A percentile compares a stretch with the other conserved stretches of the same genome.
Evolutionary conservation across 2,329 filamentous ascomycete species (phyloP).

Genomic region (Fusarium sp.): DNA sequence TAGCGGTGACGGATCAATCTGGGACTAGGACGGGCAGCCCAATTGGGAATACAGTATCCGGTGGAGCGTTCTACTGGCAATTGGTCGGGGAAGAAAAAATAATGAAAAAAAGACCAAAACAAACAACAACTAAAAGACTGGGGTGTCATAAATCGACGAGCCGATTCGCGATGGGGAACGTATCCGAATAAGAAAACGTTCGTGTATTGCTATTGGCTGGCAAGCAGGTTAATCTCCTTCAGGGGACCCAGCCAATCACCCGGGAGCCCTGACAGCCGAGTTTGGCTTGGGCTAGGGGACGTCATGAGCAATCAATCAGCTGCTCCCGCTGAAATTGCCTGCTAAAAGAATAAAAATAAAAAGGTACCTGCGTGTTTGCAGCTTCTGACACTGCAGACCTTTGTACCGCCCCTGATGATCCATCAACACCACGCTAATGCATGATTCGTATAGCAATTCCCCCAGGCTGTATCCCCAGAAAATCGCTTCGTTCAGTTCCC

Average conservation of each 20-base stretch:
- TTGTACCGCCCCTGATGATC: constrained; percentile 18
- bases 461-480: constrained; percentile 4
- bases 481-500: constrained; percentile 17
- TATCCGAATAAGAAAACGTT: constrained; percentile 43
- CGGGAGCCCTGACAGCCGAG: constrained; percentile 11
- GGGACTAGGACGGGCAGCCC: constrained; percentile 10
- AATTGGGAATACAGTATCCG: constrained; percentile 14
- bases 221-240: constrained; percentile 27
- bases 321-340: constrained; percentile 15
- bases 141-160: not conserved
- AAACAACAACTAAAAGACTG: not conserved
- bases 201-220: constrained; percentile 43
- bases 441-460: constrained; percentile 39
- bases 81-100: not conserved
- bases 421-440: constrained; percentile 16
- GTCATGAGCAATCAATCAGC: not conserved
- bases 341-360: too few relatives aligned
- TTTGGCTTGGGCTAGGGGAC: constrained; percentile 1
- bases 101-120: not conserved
- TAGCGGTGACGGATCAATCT: constrained; percentile 26
- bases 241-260: constrained; percentile 37
- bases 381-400: not conserved
- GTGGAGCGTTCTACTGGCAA: not conserved
- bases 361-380: constrained; percentile 6
- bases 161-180: constrained; percentile 26